A percentile compares a stretch with the other conserved stretches of the same genome.
phyloP scores from a whole-genome alignment of 176 grass and related monocot genomes.

The Zea mays region DNA sequence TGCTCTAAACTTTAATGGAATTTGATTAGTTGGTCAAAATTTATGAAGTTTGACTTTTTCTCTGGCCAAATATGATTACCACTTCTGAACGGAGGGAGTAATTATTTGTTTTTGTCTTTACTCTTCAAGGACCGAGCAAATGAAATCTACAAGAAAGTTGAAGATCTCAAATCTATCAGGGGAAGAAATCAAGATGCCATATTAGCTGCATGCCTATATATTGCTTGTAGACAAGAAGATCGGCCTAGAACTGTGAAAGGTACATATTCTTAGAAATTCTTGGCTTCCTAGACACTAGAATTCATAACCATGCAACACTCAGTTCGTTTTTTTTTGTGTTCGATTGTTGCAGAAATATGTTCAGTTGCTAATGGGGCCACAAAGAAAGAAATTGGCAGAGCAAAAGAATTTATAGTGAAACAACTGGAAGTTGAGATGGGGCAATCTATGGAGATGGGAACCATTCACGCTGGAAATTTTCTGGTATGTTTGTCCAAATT shows the following conservation, averaged over 20 bases:
- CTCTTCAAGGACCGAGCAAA: slow-evolving; percentile 73
- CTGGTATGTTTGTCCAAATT: slow-evolving; percentile 47
- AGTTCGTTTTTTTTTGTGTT: slow-evolving; percentile 5
- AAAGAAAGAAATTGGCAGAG: slow-evolving; percentile 90
- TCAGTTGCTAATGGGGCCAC: slow-evolving; percentile 90
- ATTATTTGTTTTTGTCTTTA: slow-evolving; percentile 21
- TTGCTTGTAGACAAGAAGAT: slow-evolving; percentile 92
- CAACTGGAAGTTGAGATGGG: slow-evolving; percentile 96
- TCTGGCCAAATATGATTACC: too few species aligned
- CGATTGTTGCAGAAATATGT: slow-evolving; percentile 62
- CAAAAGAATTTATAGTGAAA: slow-evolving; percentile 93
- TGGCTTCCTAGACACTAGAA: neutral
- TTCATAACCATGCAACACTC: neutral
- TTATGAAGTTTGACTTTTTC: too few species aligned
- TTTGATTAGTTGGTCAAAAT: too few species aligned
- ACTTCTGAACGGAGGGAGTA: neutral
- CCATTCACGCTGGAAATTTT: slow-evolving; percentile 89
- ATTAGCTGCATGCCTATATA: slow-evolving; percentile 82
- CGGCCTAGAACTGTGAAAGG: slow-evolving; percentile 86
- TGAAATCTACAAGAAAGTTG: slow-evolving; percentile 93
- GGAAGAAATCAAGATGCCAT: slow-evolving; percentile 93
- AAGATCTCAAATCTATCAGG: slow-evolving; percentile 82
- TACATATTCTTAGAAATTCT: neutral
- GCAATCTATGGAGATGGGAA: slow-evolving; percentile 95
- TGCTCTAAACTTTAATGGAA: too few species aligned